These are phyloP conservation scores for Leucocoprinus sp. DNA, from an alignment of 768 basidiomycete genomes.

Conservation along the genomic window DNA sequence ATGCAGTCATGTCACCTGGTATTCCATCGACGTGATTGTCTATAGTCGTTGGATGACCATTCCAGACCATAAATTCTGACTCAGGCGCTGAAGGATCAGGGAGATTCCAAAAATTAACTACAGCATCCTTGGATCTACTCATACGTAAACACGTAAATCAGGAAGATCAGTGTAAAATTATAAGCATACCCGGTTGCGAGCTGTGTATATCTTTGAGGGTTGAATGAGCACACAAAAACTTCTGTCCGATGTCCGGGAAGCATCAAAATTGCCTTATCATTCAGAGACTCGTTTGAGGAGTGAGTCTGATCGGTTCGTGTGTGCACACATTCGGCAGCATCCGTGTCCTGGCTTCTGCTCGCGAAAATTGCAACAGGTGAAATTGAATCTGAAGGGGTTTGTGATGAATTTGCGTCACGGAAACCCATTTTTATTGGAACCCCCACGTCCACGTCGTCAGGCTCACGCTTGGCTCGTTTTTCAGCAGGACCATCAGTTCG, in stretches of 20 bases:
- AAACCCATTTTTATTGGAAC: constrained; percentile 11
- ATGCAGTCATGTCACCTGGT: constrained; percentile 59
- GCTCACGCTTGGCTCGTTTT: constrained; percentile 52
- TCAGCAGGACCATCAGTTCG: constrained; percentile 45
- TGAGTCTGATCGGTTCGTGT: background rate
- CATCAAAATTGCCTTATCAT: constrained; percentile 36
- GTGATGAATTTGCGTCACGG: constrained; percentile 10
- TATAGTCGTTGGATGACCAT: constrained; percentile 34
- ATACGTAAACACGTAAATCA: background rate
- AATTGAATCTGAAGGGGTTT: constrained; percentile 9
- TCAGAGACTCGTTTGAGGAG: constrained; percentile 33
- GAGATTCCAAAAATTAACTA: constrained; percentile 67
- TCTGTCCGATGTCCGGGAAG: constrained; percentile 57
- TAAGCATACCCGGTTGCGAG: constrained; percentile 64
- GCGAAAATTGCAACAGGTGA: constrained; percentile 12
- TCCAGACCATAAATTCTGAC: constrained; percentile 23
- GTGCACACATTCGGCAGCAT: background rate
- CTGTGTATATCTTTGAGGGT: constrained; percentile 49
- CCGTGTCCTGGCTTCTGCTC: constrained; percentile 5
- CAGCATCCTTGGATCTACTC: constrained; percentile 65
- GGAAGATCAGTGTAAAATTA: background rate
- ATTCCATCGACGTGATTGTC: constrained; percentile 39
- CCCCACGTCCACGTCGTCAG: constrained; percentile 42
- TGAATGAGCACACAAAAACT: constrained; percentile 78
- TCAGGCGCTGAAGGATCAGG: constrained; percentile 30